Percentiles rank a stretch among this genome's conserved stretches.
Conservation (phyloP, 139 green algal genomes). For the Coelastrella sp. region DNA sequence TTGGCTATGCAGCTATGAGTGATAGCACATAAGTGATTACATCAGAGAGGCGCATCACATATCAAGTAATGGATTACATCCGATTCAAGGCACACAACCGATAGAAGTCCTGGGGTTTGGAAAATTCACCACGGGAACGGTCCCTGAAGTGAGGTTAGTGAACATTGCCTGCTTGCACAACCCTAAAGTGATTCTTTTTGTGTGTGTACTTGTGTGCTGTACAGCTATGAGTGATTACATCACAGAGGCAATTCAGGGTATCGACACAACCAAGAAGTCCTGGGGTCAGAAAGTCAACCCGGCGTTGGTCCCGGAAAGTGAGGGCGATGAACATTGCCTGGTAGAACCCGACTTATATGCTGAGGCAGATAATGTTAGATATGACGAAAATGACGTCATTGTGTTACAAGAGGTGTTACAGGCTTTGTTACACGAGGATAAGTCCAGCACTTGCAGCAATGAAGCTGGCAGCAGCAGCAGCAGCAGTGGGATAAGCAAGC, state of each 20-base stretch:
- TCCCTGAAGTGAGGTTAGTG: no score
- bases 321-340: neutral
- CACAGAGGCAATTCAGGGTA: neutral
- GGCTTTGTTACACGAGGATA: no score
- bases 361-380: neutral
- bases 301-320: neutral
- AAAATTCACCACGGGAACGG: no score
- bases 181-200: no score
- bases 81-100: no score
- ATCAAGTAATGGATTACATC: neutral
- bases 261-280: neutral
- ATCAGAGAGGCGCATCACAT: no score
- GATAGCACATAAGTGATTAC: no score
- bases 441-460: no score
- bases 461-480: neutral
- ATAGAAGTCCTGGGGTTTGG: no score
- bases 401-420: slow-evolving; percentile 8
- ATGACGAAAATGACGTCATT: slow-evolving; percentile 23
- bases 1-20: no score
- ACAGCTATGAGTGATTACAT: slow-evolving; percentile 10
- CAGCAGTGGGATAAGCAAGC: neutral
- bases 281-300: neutral
- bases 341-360: slow-evolving; percentile 19
- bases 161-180: no score
- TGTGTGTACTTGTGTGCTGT: neutral